Percentiles rank a stretch among this genome's conserved stretches.
Conservation (phyloP, 352 stramenopile genomes). For the Phytopythium vexans region DNA sequence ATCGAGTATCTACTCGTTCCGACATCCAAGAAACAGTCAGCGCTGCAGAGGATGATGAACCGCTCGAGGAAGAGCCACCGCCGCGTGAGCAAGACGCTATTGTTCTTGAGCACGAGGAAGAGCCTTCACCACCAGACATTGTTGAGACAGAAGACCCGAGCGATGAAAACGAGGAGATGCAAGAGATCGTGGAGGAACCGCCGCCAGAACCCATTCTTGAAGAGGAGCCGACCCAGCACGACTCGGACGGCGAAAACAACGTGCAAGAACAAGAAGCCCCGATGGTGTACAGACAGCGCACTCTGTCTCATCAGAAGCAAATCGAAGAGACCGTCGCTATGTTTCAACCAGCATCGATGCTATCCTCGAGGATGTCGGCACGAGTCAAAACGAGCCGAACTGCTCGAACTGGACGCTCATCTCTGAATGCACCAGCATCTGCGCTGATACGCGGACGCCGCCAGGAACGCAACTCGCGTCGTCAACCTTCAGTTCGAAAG, state of each 20-base stretch:
- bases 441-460: conserved; percentile 30
- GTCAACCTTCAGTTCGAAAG: conserved; percentile 18
- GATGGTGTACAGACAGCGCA: conserved; percentile 17
- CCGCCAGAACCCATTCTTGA: not conserved
- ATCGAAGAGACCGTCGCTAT: conserved; percentile 21
- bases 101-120: not conserved
- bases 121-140: not conserved
- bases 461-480: conserved; percentile 23
- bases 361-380: not conserved
- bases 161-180: no score
- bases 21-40: not conserved
- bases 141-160: not conserved
- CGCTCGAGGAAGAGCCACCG: not conserved
- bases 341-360: conserved; percentile 19
- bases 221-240: not conserved
- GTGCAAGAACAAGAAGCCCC: conserved; percentile 9
- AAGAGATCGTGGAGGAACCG: not conserved
- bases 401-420: no score
- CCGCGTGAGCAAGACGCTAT: not conserved
- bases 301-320: conserved; percentile 25
- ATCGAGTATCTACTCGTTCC: not conserved
- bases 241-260: conserved; percentile 9
- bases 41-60: not conserved
- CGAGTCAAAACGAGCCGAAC: not conserved
- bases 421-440: not conserved